Evolutionary conservation across 2,329 filamentous ascomycete genomes (phyloP), one percentile per base, ranked within the genome.

Genomic region (Hysterium pulicare): DNA sequence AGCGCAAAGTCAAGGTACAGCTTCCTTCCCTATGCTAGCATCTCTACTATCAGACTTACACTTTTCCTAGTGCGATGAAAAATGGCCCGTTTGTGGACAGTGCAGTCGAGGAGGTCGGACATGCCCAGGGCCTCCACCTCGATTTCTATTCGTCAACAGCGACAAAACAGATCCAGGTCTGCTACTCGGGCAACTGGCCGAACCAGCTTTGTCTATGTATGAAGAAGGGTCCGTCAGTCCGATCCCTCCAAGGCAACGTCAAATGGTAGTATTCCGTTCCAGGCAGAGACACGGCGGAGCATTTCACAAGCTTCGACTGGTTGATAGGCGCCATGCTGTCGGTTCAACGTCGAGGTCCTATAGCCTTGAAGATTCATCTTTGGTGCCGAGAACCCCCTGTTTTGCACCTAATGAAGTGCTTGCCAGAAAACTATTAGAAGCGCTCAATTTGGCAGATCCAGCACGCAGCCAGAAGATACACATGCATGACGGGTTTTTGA

Each of bases 41-140:
- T n/a, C n/a, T n/a, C 15, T 2, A 10, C 16, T 20, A 3, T 33
- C 22, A 17, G 6, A 23, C 17, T 32, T 38, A 13, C 9, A n/a
- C 10, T 30, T 2, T 41, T n/a, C n/a, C 20, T 28, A 48, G 42
- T 48, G 43, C 40, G 43, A 48, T 31, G 43, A 48, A 43, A 21
- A 21, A 31, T 48, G 42, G 46, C 46, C 46, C 13, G 30, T 34
- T 7, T 48, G 43, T 31, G 46, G 46, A 23, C 23, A 33, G 9
- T 48, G 43, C 20, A 15, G 7, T 13, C 41, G 42, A 30, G 39
- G 38, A 4, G 19, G 26, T 23, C 23, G 46, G 7, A 15, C 23
- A 15, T 48, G 42, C 19, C 37, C 46, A 13, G 46, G 46, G 4
- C 43, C 43, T 16, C 43, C 46, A 24, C 17, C 4, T 4, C 21